Conservation (phyloP, 441 rosid genomes). For the Codiaeum variegatum region DNA sequence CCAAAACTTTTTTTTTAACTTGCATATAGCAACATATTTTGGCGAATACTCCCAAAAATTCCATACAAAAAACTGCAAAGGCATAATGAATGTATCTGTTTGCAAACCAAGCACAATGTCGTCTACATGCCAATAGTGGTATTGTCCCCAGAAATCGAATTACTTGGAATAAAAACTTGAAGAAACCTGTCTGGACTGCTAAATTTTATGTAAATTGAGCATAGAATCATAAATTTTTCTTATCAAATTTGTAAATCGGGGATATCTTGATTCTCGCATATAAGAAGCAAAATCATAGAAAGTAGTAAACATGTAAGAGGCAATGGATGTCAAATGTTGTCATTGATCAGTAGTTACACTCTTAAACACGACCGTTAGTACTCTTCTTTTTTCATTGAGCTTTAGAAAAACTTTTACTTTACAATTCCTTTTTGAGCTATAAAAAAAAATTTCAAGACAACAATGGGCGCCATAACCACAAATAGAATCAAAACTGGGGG, state of each 20-base stretch:
- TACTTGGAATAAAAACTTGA: constrained; percentile 1
- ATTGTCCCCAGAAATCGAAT: background rate
- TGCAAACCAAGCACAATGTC: constrained; percentile 13
- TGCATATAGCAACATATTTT: background rate
- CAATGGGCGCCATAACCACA: constrained; percentile 23
- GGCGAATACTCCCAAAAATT: background rate
- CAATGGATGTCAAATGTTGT: constrained; percentile 23
- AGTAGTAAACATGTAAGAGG: constrained; percentile 3
- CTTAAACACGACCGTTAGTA: background rate
- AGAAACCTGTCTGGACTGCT: constrained; percentile 10
- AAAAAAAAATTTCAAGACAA: constrained; percentile 26
- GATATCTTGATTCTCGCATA: background rate
- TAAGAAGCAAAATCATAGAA: background rate
- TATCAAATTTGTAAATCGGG: no score
- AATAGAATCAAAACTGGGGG: constrained; percentile 34
- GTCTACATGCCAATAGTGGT: background rate
- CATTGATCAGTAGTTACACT: constrained; percentile 49
- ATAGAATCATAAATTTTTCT: background rate
- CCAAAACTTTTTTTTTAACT: background rate
- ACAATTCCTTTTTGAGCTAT: background rate
- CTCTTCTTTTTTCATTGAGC: background rate
- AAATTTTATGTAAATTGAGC: background rate
- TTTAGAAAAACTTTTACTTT: background rate
- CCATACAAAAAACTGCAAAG: background rate
- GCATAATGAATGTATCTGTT: background rate